A percentile compares a stretch with the other conserved stretches of the same genome.
These are phyloP conservation scores for Alternaria gaisen DNA, from an alignment of 2,329 filamentous ascomycete species.

Conservation along the genomic window DNA sequence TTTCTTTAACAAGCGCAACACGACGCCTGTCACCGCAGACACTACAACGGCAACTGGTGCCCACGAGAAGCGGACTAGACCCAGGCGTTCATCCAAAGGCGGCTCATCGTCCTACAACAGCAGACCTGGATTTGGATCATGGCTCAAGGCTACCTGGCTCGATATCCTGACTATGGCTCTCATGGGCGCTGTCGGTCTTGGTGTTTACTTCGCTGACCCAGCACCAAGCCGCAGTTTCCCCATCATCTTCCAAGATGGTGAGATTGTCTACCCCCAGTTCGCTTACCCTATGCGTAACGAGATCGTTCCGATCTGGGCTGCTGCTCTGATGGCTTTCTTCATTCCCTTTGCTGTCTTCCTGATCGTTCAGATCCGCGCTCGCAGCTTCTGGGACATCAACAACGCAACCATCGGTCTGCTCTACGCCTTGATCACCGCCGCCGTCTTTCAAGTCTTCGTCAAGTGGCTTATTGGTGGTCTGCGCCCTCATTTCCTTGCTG, in stretches of 20 bases:
- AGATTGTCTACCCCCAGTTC: constrained; percentile 74
- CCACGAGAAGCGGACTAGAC: constrained; percentile 38
- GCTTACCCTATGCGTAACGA: constrained; percentile 72
- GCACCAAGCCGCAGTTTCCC: constrained; percentile 75
- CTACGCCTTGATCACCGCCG: constrained; percentile 73
- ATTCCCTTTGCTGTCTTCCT: constrained; percentile 73
- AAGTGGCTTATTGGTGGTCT: constrained; percentile 76
- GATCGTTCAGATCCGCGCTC: constrained; percentile 71
- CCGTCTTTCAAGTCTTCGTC: constrained; percentile 80
- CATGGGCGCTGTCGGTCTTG: constrained; percentile 73
- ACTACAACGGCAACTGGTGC: constrained; percentile 46
- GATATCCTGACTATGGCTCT: constrained; percentile 73
- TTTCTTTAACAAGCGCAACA: constrained; percentile 50
- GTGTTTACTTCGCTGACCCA: constrained; percentile 72
- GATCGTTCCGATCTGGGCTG: constrained; percentile 71
- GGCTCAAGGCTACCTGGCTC: constrained; percentile 72
- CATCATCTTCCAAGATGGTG: constrained; percentile 69
- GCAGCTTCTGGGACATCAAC: constrained; percentile 65
- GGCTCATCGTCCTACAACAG: constrained; percentile 39
- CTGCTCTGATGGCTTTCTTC: constrained; percentile 70
- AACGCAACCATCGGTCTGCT: constrained; percentile 74
- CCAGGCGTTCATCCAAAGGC: constrained; percentile 18
- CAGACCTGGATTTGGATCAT: constrained; percentile 70
- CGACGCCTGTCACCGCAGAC: constrained; percentile 46
- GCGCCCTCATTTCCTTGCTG: constrained; percentile 73